phyloP scores from a whole-genome alignment of 108 stramenopile genomes.

The Skeletonema costatum region DNA sequence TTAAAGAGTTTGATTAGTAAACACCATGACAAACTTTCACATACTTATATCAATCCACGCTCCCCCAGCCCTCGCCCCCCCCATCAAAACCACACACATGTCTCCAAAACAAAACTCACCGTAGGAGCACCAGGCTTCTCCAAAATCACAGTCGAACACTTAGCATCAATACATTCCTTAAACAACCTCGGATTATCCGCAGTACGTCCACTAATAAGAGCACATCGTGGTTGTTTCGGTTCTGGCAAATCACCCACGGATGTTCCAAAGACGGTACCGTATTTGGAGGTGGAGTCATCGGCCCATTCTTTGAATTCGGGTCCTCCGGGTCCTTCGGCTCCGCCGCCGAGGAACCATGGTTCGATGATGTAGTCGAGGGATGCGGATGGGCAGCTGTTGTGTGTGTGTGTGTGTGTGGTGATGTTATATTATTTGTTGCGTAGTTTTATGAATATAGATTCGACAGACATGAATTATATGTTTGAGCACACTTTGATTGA shows the following conservation, averaged over 20 bases:
- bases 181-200: slow-evolving; percentile 88
- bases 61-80: too few relatives aligned
- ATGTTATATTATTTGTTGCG: not conserved
- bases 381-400: slow-evolving; percentile 76
- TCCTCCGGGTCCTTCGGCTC: slow-evolving; percentile 69
- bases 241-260: slow-evolving; percentile 75
- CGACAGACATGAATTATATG: too few relatives aligned
- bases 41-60: too few relatives aligned
- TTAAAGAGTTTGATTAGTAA: too few relatives aligned
- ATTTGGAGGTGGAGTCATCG: slow-evolving; percentile 51
- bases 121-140: slow-evolving; percentile 95
- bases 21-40: too few relatives aligned
- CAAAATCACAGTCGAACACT: slow-evolving; percentile 78
- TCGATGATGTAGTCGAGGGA: slow-evolving; percentile 84
- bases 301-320: slow-evolving; percentile 77
- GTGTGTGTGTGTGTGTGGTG: not conserved
- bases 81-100: too few relatives aligned
- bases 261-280: slow-evolving; percentile 65
- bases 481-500: too few relatives aligned
- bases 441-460: too few relatives aligned
- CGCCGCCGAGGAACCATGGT: slow-evolving; percentile 88
- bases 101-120: slow-evolving; percentile 31
- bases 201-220: slow-evolving; percentile 87
- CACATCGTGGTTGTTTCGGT: slow-evolving; percentile 71
- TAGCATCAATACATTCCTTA: slow-evolving; percentile 73